phyloP scores from a whole-genome alignment of 768 basidiomycete genomes.

The Strobilomyces confusus region DNA sequence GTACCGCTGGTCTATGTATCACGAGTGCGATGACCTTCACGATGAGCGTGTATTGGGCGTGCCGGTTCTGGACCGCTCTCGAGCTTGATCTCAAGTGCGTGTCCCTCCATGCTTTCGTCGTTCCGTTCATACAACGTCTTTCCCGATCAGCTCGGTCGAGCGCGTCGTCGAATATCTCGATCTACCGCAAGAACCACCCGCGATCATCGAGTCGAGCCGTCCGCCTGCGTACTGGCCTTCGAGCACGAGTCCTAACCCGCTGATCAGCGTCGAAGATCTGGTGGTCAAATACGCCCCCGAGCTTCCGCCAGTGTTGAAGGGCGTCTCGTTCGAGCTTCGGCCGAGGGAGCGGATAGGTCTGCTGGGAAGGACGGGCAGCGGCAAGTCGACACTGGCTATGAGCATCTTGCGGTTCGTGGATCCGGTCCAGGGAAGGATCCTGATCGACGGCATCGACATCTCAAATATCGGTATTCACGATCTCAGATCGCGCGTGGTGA shows the following conservation, averaged over 20 bases:
- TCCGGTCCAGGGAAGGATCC: conserved; percentile 66
- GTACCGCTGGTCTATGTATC: conserved; percentile 69
- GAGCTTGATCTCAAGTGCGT: conserved; percentile 75
- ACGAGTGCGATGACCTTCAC: conserved; percentile 69
- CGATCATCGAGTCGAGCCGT: conserved; percentile 65
- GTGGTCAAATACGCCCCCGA: conserved; percentile 82
- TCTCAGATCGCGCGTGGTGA: conserved; percentile 67
- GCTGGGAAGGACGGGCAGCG: conserved; percentile 78
- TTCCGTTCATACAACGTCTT: conserved; percentile 5
- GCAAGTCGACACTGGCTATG: conserved; percentile 84
- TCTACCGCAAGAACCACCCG: conserved; percentile 82
- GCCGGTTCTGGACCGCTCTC: conserved; percentile 50
- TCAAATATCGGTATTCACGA: conserved; percentile 82
- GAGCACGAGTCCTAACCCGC: conserved; percentile 48
- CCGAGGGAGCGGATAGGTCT: conserved; percentile 75
- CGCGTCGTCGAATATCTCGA: conserved; percentile 89
- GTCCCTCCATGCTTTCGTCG: background rate
- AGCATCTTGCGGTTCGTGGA: conserved; percentile 83
- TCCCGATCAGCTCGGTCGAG: conserved; percentile 67
- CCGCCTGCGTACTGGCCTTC: conserved; percentile 95
- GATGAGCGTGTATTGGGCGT: conserved; percentile 46
- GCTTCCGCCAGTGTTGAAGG: conserved; percentile 73
- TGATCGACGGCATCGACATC: conserved; percentile 88
- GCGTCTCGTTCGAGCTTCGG: conserved; percentile 67
- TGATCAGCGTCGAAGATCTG: conserved; percentile 71